phyloP scores from a whole-genome alignment of 257 asterid genomes.

The Parsonsia alboflavescens region DNA sequence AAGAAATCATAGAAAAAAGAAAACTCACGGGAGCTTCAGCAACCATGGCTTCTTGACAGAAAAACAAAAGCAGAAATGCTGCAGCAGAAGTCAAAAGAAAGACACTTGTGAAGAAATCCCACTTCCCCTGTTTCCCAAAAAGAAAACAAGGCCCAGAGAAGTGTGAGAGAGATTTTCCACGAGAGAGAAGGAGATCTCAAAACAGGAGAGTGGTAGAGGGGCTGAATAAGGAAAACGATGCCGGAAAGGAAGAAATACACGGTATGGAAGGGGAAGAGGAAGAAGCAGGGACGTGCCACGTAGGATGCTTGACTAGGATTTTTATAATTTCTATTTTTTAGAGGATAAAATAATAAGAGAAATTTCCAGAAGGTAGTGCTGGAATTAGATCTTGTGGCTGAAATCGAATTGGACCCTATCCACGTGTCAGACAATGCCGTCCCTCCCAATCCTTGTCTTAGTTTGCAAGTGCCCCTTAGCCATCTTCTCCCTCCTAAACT shows the following conservation, averaged over 20 bases:
- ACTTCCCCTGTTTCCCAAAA: neutral
- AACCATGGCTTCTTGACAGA: conserved; percentile 51
- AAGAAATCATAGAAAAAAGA: neutral
- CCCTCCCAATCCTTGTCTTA: conserved; percentile 28
- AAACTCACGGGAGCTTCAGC: conserved; percentile 53
- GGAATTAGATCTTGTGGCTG: conserved; percentile 52
- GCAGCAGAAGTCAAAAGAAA: conserved; percentile 19
- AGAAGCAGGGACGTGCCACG: conserved; percentile 32
- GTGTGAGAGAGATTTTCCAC: neutral
- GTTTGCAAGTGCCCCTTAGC: too few species aligned
- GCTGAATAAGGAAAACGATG: conserved; percentile 23
- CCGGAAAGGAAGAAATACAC: neutral
- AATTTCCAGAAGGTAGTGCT: conserved; percentile 42
- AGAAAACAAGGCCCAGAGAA: conserved; percentile 1
- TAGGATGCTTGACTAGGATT: conserved; percentile 25
- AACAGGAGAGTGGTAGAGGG: neutral
- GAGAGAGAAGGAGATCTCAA: neutral
- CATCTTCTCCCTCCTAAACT: neutral
- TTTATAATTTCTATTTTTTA: neutral
- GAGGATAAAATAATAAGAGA: conserved; percentile 26
- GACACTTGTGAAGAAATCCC: neutral
- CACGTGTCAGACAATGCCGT: conserved; percentile 44
- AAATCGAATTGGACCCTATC: conserved; percentile 24
- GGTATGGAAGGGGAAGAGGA: conserved; percentile 14
- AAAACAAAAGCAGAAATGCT: conserved; percentile 8